phyloP scores from a whole-genome alignment of 2,329 filamentous ascomycete genomes.

The Trichoderma sp. region DNA sequence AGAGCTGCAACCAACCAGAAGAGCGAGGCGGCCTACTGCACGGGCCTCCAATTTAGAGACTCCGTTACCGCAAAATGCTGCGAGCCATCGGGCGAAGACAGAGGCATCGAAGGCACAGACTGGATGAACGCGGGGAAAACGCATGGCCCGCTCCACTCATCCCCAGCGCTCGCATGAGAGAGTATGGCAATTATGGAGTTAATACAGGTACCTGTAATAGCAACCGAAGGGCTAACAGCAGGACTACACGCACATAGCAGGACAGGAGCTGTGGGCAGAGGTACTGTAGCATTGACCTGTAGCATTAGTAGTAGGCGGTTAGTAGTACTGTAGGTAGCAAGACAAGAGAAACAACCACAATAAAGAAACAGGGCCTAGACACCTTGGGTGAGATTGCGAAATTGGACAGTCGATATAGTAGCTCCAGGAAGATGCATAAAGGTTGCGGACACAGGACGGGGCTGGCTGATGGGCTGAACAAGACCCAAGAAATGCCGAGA shows the following conservation, averaged over 20 bases:
- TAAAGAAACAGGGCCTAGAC: not conserved
- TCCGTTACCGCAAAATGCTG: not conserved
- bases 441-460: slow-evolving; percentile 1
- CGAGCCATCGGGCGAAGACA: not conserved
- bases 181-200: too few relatives aligned
- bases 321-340: not conserved
- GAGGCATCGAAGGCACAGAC: not conserved
- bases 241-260: too few relatives aligned
- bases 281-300: not conserved
- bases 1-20: slow-evolving; percentile 14
- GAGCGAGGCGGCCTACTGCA: not conserved
- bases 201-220: too few relatives aligned
- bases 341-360: not conserved
- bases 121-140: slow-evolving; percentile 8
- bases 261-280: too few relatives aligned
- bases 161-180: not conserved
- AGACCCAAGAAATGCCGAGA: slow-evolving; percentile 4
- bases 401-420: slow-evolving; percentile 1
- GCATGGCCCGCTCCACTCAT: not conserved
- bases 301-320: not conserved
- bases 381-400: not conserved
- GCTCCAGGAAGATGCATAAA: slow-evolving; percentile 3
- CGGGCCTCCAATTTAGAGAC: slow-evolving; percentile 3
- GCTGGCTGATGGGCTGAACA: slow-evolving; percentile 8
- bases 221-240: not conserved